A percentile compares a stretch with the other conserved stretches of the same genome.
phyloP scores from a whole-genome alignment of 176 grass and related monocot species.

The Phoenix dactylifera region DNA sequence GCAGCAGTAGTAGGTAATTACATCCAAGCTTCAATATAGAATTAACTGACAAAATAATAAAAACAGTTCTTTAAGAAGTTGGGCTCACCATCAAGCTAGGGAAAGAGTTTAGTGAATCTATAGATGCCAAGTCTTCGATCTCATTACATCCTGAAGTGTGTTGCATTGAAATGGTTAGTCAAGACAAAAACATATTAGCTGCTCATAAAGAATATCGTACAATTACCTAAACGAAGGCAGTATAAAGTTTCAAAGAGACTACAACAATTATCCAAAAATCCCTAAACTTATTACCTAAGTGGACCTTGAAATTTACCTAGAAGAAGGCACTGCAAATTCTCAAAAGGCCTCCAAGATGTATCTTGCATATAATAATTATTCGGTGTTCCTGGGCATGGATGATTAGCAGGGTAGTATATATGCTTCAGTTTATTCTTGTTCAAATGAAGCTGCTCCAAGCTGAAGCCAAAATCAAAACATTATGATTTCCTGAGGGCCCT shows the following conservation, averaged over 20 bases:
- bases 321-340: conserved; percentile 71
- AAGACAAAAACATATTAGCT: background rate
- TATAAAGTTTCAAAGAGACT: conserved; percentile 2
- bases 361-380: conserved; percentile 6
- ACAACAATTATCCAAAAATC: background rate
- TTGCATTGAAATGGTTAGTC: conserved; percentile 9
- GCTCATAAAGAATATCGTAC: background rate
- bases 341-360: conserved; percentile 39
- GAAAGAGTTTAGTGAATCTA: conserved; percentile 85
- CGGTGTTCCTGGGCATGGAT: background rate
- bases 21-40: no score
- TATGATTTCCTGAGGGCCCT: no score
- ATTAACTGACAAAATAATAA: no score
- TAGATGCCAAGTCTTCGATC: conserved; percentile 60
- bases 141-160: conserved; percentile 53
- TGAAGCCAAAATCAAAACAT: conserved; percentile 17
- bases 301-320: conserved; percentile 42
- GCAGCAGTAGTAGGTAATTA: no score
- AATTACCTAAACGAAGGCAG: conserved; percentile 5
- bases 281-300: background rate
- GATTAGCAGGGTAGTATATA: conserved; percentile 62
- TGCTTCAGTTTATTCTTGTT: conserved; percentile 83
- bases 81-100: conserved; percentile 65
- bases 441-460: conserved; percentile 87
- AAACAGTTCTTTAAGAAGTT: conserved; percentile 7